These are phyloP conservation scores for Cordyceps cateniannulata DNA, from an alignment of 2,329 filamentous ascomycete genomes.

Conservation along the genomic window DNA sequence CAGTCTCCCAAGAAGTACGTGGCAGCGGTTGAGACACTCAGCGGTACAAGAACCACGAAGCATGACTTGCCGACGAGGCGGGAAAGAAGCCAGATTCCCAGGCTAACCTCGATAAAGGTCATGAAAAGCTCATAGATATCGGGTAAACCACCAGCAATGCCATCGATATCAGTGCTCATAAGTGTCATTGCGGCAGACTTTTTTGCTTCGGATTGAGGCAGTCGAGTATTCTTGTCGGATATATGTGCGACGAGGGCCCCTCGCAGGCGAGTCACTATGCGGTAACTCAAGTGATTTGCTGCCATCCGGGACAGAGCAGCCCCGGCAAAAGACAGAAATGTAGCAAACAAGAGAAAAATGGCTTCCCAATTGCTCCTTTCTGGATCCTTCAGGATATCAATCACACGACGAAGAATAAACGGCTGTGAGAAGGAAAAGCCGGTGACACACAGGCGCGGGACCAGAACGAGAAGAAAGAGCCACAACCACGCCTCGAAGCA, in stretches of 20 bases:
- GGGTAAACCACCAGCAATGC: neutral
- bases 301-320: neutral
- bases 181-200: slow-evolving; percentile 16
- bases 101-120: neutral
- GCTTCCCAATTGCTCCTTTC: neutral
- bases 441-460: neutral
- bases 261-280: slow-evolving; percentile 26
- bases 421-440: neutral
- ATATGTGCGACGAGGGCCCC: slow-evolving; percentile 35
- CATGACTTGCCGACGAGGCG: neutral
- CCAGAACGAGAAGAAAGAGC: neutral
- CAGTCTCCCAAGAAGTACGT: neutral
- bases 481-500: neutral
- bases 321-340: neutral
- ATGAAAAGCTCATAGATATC: neutral
- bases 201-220: slow-evolving; percentile 23
- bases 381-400: neutral
- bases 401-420: neutral
- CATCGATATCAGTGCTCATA: slow-evolving; percentile 9
- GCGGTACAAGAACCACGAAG: neutral
- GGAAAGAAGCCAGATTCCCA: neutral
- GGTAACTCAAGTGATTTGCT: slow-evolving; percentile 5
- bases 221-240: slow-evolving; percentile 35
- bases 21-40: neutral
- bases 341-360: neutral